These are phyloP conservation scores for Cercospora beticola DNA, from an alignment of 2,329 filamentous ascomycete species.

Conservation along the genomic window DNA sequence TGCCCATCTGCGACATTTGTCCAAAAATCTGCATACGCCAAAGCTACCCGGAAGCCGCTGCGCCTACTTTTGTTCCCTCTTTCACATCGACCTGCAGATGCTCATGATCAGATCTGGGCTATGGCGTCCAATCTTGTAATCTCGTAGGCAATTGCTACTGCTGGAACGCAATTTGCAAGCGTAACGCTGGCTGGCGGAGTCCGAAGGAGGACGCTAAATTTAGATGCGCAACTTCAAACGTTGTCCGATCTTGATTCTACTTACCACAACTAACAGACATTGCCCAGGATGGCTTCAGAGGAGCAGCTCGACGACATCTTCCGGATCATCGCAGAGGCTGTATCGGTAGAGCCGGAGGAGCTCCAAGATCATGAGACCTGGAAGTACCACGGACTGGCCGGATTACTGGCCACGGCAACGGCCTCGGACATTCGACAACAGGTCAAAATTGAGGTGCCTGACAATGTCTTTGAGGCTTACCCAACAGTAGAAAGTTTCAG, in stretches of 20 bases:
- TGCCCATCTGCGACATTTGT: not conserved
- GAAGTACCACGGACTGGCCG: conserved; percentile 35
- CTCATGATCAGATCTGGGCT: not conserved
- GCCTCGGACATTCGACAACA: conserved; percentile 31
- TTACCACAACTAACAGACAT: not conserved
- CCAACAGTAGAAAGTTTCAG: conserved; percentile 32
- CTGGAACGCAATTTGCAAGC: not conserved
- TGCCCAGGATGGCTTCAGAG: conserved; percentile 20
- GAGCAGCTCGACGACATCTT: conserved; percentile 25
- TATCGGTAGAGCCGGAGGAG: conserved; percentile 32
- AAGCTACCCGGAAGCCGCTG: too few species aligned
- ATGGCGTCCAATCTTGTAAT: not conserved
- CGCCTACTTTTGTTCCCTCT: too few species aligned
- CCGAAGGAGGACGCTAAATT: conserved; percentile 4
- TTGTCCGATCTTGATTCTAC: not conserved
- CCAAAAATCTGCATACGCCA: too few species aligned
- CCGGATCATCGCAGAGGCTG: conserved; percentile 34
- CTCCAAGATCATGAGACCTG: conserved; percentile 36
- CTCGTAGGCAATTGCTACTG: not conserved
- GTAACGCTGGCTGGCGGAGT: not conserved
- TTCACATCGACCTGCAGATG: not conserved
- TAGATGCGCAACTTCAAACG: not conserved
- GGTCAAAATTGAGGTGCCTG: conserved; percentile 24
- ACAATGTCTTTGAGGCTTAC: conserved; percentile 30
- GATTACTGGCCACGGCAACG: conserved; percentile 32